Conservation (phyloP, 2,329 filamentous ascomycete genomes). For the Byssochlamys sp. region DNA sequence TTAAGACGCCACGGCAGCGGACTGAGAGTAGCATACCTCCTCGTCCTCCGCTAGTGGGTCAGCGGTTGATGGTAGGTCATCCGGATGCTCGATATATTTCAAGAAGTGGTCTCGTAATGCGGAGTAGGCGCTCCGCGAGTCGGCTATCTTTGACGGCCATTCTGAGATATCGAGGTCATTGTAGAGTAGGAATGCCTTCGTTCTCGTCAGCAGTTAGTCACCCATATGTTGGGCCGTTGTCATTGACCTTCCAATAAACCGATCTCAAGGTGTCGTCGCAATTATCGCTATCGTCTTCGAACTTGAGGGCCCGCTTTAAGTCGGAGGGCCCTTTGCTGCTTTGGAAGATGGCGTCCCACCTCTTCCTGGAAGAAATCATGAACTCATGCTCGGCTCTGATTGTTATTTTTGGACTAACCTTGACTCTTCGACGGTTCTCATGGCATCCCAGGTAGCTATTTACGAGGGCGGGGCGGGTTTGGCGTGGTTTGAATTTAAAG, state of each 20-base stretch:
- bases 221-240: slow-evolving; percentile 1
- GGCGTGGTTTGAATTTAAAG: background rate
- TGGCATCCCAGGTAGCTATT: slow-evolving; percentile 22
- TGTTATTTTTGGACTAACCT: slow-evolving; percentile 30
- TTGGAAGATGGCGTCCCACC: slow-evolving; percentile 58
- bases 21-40: slow-evolving; percentile 40
- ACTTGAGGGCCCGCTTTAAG: slow-evolving; percentile 55
- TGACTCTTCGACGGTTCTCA: slow-evolving; percentile 48
- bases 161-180: slow-evolving; percentile 52
- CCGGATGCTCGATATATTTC: slow-evolving; percentile 72
- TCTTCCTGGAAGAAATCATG: slow-evolving; percentile 39
- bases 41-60: slow-evolving; percentile 83
- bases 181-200: slow-evolving; percentile 70
- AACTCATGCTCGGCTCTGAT: background rate
- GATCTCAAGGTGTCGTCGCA: slow-evolving; percentile 69
- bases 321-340: slow-evolving; percentile 48
- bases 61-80: slow-evolving; percentile 61
- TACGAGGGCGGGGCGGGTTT: background rate
- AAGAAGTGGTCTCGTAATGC: slow-evolving; percentile 65
- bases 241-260: slow-evolving; percentile 75
- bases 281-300: slow-evolving; percentile 50
- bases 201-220: slow-evolving; percentile 1
- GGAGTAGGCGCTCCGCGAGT: slow-evolving; percentile 64
- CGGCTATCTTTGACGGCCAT: slow-evolving; percentile 60
- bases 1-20: slow-evolving; percentile 34